These are phyloP conservation scores for Cytospora paraplurivora DNA, from an alignment of 2,329 filamentous ascomycete species.

Conservation along the genomic window DNA sequence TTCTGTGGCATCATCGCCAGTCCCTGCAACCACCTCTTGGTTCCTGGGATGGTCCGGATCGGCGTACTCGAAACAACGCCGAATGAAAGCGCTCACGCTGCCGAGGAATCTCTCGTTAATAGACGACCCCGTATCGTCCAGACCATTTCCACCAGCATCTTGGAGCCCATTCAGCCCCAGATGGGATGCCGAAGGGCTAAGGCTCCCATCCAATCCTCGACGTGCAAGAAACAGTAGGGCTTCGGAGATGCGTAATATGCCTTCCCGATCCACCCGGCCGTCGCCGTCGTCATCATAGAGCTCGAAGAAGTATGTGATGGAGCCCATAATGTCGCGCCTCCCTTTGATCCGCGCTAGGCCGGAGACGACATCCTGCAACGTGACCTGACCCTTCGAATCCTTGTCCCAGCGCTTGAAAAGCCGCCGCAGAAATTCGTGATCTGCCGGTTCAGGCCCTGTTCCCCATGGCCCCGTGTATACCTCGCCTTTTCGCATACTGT, in stretches of 20 bases:
- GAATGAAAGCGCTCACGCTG: slow-evolving; percentile 93
- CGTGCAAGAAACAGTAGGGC: slow-evolving; percentile 89
- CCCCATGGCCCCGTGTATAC: slow-evolving; percentile 56
- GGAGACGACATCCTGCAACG: slow-evolving; percentile 86
- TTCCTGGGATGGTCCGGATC: slow-evolving; percentile 81
- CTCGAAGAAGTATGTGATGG: slow-evolving; percentile 97
- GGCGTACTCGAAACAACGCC: slow-evolving; percentile 96
- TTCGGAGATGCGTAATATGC: slow-evolving; percentile 92
- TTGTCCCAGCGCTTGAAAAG: slow-evolving; percentile 88
- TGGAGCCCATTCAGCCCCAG: slow-evolving; percentile 52
- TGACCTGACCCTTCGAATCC: slow-evolving; percentile 74
- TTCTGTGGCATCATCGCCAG: slow-evolving; percentile 29
- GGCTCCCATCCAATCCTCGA: slow-evolving; percentile 76
- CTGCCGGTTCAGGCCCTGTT: slow-evolving; percentile 68
- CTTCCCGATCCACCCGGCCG: slow-evolving; percentile 90
- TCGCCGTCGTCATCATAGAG: slow-evolving; percentile 93
- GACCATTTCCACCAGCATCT: slow-evolving; percentile 35
- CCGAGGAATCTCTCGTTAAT: slow-evolving; percentile 87
- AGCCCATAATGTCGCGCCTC: slow-evolving; percentile 93
- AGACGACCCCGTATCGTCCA: slow-evolving; percentile 52
- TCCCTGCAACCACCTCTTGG: slow-evolving; percentile 32
- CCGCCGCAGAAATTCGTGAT: slow-evolving; percentile 91
- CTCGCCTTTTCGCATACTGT: slow-evolving; percentile 54
- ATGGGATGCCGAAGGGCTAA: slow-evolving; percentile 65
- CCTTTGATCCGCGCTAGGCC: slow-evolving; percentile 91